A percentile compares a stretch with the other conserved stretches of the same genome.
These are phyloP conservation scores for Agaricus subrufescens DNA, from an alignment of 768 basidiomycete genomes.

Conservation along the genomic window DNA sequence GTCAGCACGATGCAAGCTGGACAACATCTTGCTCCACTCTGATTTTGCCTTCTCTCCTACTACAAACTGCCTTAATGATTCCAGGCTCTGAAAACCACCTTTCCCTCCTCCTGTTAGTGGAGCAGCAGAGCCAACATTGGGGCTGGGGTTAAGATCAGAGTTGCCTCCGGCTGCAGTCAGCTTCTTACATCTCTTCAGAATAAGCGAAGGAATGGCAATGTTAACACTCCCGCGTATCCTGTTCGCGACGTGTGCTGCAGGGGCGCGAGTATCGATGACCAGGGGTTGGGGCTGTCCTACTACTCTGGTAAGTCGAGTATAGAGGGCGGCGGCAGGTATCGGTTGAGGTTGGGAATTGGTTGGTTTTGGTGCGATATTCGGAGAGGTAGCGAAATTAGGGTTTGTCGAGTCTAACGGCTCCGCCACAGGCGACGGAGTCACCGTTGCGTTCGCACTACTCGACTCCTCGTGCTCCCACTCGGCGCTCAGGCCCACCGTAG, in stretches of 20 bases:
- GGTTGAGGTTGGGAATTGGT: background rate
- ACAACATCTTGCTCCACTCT: constrained; percentile 39
- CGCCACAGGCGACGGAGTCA: background rate
- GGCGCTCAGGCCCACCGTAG: background rate
- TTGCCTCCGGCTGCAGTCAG: constrained; percentile 23
- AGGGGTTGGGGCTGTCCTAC: constrained; percentile 41
- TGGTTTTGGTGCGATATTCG: constrained; percentile 1
- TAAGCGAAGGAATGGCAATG: constrained; percentile 84
- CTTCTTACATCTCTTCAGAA: constrained; percentile 80
- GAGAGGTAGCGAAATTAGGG: constrained; percentile 4
- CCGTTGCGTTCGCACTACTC: background rate
- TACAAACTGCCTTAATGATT: constrained; percentile 74
- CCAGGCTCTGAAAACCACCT: constrained; percentile 59
- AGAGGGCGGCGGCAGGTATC: constrained; percentile 14
- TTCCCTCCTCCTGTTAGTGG: constrained; percentile 21
- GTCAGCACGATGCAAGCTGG: constrained; percentile 8
- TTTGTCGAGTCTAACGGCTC: background rate
- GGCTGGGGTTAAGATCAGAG: background rate
- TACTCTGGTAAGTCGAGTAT: constrained; percentile 17
- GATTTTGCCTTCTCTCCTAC: constrained; percentile 72
- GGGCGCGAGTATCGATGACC: constrained; percentile 79
- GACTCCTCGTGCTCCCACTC: background rate
- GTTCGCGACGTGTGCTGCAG: constrained; percentile 55
- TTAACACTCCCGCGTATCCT: constrained; percentile 74
- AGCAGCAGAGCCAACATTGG: background rate